A percentile compares a stretch with the other conserved stretches of the same genome.
Conservation (phyloP, 2,329 filamentous ascomycete species). For the Calycina marina region DNA sequence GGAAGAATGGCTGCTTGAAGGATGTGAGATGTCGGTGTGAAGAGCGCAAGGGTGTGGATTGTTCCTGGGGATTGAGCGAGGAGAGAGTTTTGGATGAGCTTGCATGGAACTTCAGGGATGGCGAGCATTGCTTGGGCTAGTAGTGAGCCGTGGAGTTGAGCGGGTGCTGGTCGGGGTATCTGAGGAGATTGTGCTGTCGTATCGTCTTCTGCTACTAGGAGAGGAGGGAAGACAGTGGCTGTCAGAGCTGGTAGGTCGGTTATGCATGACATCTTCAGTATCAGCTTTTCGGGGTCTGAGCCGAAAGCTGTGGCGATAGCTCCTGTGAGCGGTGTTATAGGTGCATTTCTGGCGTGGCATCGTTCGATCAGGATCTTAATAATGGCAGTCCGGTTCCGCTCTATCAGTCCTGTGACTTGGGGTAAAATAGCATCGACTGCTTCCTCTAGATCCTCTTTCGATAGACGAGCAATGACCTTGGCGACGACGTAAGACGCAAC, state of each 20-base stretch:
- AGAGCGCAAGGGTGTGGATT: conserved; percentile 45
- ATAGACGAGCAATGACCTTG: conserved; percentile 65
- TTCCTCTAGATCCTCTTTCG: conserved; percentile 69
- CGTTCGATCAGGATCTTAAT: conserved; percentile 74
- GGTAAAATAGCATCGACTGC: conserved; percentile 60
- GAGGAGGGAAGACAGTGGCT: conserved; percentile 27
- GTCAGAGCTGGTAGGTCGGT: conserved; percentile 33
- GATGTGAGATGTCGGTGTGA: conserved; percentile 39
- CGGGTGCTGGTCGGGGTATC: conserved; percentile 20
- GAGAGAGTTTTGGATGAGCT: conserved; percentile 60
- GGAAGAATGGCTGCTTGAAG: conserved; percentile 47
- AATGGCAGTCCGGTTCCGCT: conserved; percentile 62
- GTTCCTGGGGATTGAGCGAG: conserved; percentile 39
- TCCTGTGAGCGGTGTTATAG: conserved; percentile 37
- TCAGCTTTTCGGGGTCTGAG: conserved; percentile 31
- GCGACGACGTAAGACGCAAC: conserved; percentile 81
- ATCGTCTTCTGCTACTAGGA: conserved; percentile 20
- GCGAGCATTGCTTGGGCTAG: conserved; percentile 68
- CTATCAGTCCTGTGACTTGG: conserved; percentile 57
- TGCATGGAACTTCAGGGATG: conserved; percentile 52
- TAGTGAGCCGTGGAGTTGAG: conserved; percentile 69
- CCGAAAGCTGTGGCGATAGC: conserved; percentile 40
- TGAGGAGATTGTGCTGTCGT: conserved; percentile 16
- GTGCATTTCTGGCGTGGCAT: conserved; percentile 51
- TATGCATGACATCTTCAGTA: conserved; percentile 45